phyloP scores from a whole-genome alignment of 2,329 filamentous ascomycete genomes.

The Xylariaceae sp. region DNA sequence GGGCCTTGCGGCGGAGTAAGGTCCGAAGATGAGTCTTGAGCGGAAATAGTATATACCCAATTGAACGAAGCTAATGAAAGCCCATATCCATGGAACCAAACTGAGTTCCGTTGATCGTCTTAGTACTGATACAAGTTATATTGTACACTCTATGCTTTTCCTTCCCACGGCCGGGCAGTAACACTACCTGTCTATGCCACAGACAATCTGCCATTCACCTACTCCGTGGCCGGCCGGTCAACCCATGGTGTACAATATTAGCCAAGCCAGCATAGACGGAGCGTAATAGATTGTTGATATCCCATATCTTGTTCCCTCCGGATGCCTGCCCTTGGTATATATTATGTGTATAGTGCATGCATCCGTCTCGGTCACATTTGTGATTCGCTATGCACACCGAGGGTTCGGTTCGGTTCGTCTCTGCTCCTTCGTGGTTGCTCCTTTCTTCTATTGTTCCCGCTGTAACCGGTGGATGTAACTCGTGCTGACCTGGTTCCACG shows the following conservation, averaged over 20 bases:
- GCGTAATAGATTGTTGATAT: neutral
- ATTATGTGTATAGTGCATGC: neutral
- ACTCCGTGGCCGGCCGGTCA: neutral
- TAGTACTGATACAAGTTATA: conserved; percentile 22
- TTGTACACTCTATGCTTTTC: conserved; percentile 36
- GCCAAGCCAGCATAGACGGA: neutral
- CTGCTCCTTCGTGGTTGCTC: neutral
- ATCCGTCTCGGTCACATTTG: neutral
- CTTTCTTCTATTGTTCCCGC: conserved; percentile 53
- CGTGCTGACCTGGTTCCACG: conserved; percentile 77
- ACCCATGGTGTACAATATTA: neutral
- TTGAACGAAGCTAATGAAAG: conserved; percentile 1
- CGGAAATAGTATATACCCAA: conserved; percentile 25
- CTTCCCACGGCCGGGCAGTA: neutral
- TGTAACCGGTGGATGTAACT: conserved; percentile 71
- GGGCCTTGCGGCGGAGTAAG: conserved; percentile 16
- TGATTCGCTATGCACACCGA: neutral
- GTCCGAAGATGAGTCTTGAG: neutral
- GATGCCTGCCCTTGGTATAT: neutral
- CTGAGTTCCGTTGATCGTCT: conserved; percentile 6
- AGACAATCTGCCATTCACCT: neutral
- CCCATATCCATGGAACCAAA: neutral
- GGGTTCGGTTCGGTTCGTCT: neutral
- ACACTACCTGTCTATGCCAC: neutral
- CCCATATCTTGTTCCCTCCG: neutral